A percentile compares a stretch with the other conserved stretches of the same genome.
Evolutionary conservation across 106 monocot species (phyloP).

Genomic region (Acorus gramineus): DNA sequence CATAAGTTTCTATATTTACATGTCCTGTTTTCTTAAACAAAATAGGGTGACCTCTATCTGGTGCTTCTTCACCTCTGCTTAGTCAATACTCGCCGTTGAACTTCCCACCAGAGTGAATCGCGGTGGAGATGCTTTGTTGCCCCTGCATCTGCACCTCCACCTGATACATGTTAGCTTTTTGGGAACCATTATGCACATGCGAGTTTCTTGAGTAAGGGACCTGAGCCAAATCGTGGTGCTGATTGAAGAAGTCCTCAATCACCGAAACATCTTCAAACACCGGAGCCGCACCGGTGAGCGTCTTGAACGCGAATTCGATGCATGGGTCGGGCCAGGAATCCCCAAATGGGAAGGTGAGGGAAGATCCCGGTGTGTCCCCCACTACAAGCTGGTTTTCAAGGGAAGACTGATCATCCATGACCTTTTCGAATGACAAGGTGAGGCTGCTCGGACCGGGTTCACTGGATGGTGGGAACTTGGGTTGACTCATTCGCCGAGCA

Average conservation of each 20-base stretch:
- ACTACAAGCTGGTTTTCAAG: neutral
- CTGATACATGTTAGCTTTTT: no score
- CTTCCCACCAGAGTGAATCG: no score
- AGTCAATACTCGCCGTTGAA: no score
- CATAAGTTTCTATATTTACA: no score
- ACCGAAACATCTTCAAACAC: slow-evolving; percentile 19
- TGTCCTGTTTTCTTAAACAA: no score
- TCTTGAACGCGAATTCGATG: slow-evolving; percentile 68
- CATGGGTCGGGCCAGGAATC: slow-evolving; percentile 63
- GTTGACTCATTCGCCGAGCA: neutral
- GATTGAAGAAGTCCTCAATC: slow-evolving; percentile 18
- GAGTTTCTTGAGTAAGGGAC: neutral
- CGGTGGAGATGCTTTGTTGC: no score
- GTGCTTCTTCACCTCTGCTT: no score
- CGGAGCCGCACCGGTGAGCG: slow-evolving; percentile 52
- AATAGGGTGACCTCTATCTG: no score
- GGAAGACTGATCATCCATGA: neutral
- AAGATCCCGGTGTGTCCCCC: neutral
- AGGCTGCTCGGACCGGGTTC: neutral
- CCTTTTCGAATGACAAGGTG: no score
- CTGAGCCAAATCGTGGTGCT: slow-evolving; percentile 8
- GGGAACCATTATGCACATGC: no score
- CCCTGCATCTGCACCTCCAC: no score
- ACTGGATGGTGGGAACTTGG: neutral
- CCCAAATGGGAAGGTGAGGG: slow-evolving; percentile 12